Conservation (phyloP, 1,284 basidiomycete species). For the Phlebopus sp. region DNA sequence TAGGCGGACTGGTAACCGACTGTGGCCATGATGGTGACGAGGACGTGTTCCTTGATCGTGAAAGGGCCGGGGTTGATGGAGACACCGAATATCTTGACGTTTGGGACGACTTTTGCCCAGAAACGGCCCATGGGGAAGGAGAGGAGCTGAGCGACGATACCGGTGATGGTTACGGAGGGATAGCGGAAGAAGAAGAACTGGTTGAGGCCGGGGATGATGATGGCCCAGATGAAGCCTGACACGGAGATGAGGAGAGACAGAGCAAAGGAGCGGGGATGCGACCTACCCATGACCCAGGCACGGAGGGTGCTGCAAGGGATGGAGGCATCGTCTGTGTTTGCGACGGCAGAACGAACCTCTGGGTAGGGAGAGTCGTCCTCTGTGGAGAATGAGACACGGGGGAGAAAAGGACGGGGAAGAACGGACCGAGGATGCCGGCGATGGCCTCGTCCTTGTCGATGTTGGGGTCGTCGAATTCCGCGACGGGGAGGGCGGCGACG, state of each 20-base stretch:
- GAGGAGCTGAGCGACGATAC: constrained; percentile 66
- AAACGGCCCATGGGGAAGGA: constrained; percentile 61
- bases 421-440: constrained; percentile 38
- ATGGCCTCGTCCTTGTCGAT: constrained; percentile 49
- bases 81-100: constrained; percentile 54
- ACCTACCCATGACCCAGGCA: constrained; percentile 59
- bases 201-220: constrained; percentile 59
- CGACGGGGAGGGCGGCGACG: constrained; percentile 6
- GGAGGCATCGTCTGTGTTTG: constrained; percentile 64
- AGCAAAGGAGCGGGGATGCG: background rate
- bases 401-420: background rate
- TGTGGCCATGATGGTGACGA: constrained; percentile 76
- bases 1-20: constrained; percentile 50
- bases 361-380: constrained; percentile 68
- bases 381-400: constrained; percentile 9
- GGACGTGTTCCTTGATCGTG: constrained; percentile 68
- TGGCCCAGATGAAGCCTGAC: constrained; percentile 48
- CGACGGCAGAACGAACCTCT: constrained; percentile 74
- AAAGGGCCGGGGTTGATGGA: constrained; percentile 70
- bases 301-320: constrained; percentile 65
- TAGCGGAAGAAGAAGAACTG: constrained; percentile 70
- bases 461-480: constrained; percentile 62
- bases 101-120: constrained; percentile 56
- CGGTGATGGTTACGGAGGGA: constrained; percentile 49
- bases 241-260: background rate